Conservation (phyloP, 305 asterid species). For the Fraxinus xanthoxyloides region DNA sequence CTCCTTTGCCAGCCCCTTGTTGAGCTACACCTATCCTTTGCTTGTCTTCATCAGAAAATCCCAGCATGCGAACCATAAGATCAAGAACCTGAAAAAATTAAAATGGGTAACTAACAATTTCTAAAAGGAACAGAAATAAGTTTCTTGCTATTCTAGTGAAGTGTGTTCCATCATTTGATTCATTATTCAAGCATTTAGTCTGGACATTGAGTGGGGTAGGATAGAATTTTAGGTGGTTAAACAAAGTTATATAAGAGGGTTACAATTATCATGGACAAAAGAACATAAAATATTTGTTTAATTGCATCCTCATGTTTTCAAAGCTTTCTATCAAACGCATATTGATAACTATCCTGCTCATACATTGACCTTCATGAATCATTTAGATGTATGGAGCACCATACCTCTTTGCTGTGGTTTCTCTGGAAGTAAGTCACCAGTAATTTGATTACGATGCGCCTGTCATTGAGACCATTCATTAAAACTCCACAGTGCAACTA, state of each 20-base stretch:
- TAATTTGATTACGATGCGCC: constrained; percentile 93
- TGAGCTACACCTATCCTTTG: constrained; percentile 87
- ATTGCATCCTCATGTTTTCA: neutral
- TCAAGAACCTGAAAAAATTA: constrained; percentile 68
- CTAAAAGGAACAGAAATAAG: neutral
- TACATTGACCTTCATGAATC: neutral
- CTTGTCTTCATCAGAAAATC: constrained; percentile 95
- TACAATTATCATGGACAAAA: neutral
- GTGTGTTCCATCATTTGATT: neutral
- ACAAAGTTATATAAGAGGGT: neutral
- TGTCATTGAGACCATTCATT: constrained; percentile 36
- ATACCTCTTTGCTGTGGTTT: constrained; percentile 95
- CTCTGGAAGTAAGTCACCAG: constrained; percentile 91
- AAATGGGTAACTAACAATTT: constrained; percentile 2
- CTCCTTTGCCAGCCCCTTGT: constrained; percentile 90
- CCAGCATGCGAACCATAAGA: constrained; percentile 93
- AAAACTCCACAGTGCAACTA: neutral
- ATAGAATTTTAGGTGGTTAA: neutral
- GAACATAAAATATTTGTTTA: neutral
- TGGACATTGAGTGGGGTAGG: neutral
- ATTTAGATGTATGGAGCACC: constrained; percentile 12
- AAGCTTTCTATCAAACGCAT: neutral
- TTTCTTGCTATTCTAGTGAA: neutral
- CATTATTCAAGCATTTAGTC: neutral
- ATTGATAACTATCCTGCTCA: neutral